Evolutionary conservation across 1,139 yeast species (phyloP).

Genomic region (Zygosaccharomyces sapae): DNA sequence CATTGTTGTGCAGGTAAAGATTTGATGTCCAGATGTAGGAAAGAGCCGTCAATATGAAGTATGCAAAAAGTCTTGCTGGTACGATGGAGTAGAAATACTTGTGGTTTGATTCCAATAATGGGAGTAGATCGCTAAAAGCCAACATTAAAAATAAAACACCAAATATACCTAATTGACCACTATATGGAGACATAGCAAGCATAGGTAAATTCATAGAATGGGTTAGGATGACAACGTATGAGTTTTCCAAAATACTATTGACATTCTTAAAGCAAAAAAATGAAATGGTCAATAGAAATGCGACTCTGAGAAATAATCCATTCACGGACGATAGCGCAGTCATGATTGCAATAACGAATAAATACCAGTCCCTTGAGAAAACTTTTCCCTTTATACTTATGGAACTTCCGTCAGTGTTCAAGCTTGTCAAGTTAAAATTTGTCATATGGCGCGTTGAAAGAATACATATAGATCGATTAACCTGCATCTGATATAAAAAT

Average conservation of each 20-base stretch:
- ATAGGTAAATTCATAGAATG: conserved; percentile 37
- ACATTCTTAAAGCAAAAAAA: conserved; percentile 45
- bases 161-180: conserved; percentile 52
- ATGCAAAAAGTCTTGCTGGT: conserved; percentile 58
- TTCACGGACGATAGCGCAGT: conserved; percentile 53
- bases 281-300: conserved; percentile 45
- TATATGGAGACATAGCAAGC: conserved; percentile 42
- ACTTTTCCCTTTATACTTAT: no score
- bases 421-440: background rate
- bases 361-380: background rate
- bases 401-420: no score
- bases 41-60: conserved; percentile 48
- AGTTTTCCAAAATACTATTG: conserved; percentile 41
- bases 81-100: conserved; percentile 62
- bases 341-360: conserved; percentile 38
- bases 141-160: conserved; percentile 44
- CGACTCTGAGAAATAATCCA: conserved; percentile 48
- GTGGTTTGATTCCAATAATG: conserved; percentile 52
- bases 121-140: conserved; percentile 54
- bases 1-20: conserved; percentile 52
- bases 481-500: background rate
- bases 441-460: background rate
- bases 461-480: background rate
- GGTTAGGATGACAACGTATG: conserved; percentile 48
- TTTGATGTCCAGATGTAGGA: conserved; percentile 39